Percentiles rank a stretch among this genome's conserved stretches.
phyloP scores from a whole-genome alignment of 2,329 filamentous ascomycete species.

The Penicillium sp. region DNA sequence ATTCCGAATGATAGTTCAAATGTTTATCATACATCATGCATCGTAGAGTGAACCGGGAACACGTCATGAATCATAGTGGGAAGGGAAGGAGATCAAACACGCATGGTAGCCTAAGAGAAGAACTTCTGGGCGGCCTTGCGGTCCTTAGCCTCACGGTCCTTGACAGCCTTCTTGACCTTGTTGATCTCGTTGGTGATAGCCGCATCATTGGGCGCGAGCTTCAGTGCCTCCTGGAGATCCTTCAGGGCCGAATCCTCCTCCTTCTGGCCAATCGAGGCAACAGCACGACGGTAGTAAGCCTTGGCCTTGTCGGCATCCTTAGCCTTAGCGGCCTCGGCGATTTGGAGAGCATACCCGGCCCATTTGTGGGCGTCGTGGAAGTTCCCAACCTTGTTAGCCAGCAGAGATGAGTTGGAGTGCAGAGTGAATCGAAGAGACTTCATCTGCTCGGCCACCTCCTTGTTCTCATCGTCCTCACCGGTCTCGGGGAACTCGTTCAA shows the following conservation, averaged over 20 bases:
- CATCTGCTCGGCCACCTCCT: slow-evolving; percentile 67
- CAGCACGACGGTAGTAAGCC: slow-evolving; percentile 78
- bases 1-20: neutral
- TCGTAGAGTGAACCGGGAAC: slow-evolving; percentile 8
- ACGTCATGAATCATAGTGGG: slow-evolving; percentile 4
- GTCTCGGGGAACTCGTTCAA: slow-evolving; percentile 78
- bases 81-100: neutral
- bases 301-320: slow-evolving; percentile 81
- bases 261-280: slow-evolving; percentile 74
- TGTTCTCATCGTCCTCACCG: slow-evolving; percentile 64
- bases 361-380: slow-evolving; percentile 70
- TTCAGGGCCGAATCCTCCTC: slow-evolving; percentile 79
- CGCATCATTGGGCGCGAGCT: slow-evolving; percentile 72
- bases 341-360: slow-evolving; percentile 71
- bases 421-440: slow-evolving; percentile 77
- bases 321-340: slow-evolving; percentile 59
- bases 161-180: slow-evolving; percentile 73
- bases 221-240: slow-evolving; percentile 74
- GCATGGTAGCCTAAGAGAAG: slow-evolving; percentile 57
- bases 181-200: slow-evolving; percentile 74
- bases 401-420: slow-evolving; percentile 83
- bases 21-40: slow-evolving; percentile 28
- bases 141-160: slow-evolving; percentile 78
- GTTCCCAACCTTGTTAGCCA: slow-evolving; percentile 76
- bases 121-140: slow-evolving; percentile 93